These are phyloP conservation scores for Podaxis sp. DNA, from an alignment of 768 basidiomycete genomes.

Conservation along the genomic window DNA sequence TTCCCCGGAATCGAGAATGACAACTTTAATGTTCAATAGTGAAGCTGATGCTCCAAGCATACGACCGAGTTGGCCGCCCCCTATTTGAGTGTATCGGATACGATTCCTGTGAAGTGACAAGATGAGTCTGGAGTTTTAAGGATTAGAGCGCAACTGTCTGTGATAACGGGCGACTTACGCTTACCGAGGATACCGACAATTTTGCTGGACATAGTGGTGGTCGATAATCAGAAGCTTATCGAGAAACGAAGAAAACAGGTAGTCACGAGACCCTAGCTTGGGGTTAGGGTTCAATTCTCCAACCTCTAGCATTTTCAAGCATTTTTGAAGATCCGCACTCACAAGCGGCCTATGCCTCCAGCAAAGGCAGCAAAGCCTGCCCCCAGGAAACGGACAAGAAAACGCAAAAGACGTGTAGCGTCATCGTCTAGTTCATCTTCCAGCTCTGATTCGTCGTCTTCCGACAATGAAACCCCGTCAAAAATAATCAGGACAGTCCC, in stretches of 20 bases:
- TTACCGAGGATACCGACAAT: constrained; percentile 49
- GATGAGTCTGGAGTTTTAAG: constrained; percentile 9
- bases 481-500: constrained; percentile 10
- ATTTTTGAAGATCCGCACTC: background rate
- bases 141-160: background rate
- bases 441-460: constrained; percentile 27
- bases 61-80: constrained; percentile 95
- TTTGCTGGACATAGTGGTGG: constrained; percentile 35
- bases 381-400: constrained; percentile 44
- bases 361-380: constrained; percentile 27
- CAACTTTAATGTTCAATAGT: constrained; percentile 74
- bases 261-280: constrained; percentile 1
- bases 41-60: constrained; percentile 94
- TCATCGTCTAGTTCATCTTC: constrained; percentile 42
- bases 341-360: constrained; percentile 14
- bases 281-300: background rate
- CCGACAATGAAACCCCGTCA: constrained; percentile 16
- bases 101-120: constrained; percentile 8
- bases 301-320: too few species aligned
- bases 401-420: constrained; percentile 48
- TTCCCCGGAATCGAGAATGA: constrained; percentile 83
- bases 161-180: constrained; percentile 29
- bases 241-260: background rate
- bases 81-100: constrained; percentile 35
- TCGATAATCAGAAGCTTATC: background rate